phyloP scores from a whole-genome alignment of 768 basidiomycete genomes.

The Kwoniella dendrophila region DNA sequence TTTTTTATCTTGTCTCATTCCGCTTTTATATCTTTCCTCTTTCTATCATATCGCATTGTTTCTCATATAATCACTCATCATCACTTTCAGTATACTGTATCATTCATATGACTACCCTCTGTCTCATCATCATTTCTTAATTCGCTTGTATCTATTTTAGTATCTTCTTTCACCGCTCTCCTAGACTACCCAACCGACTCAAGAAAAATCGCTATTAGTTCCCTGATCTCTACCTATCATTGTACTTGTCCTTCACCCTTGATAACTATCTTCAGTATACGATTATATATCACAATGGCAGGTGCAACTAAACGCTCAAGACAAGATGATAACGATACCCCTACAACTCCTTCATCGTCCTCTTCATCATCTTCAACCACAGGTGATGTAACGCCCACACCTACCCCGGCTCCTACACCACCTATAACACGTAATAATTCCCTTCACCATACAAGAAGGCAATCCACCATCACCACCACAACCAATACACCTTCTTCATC shows the following conservation, averaged over 20 bases:
- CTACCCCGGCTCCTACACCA: conserved; percentile 11
- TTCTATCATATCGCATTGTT: too few species aligned
- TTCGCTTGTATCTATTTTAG: too few species aligned
- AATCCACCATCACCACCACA: conserved; percentile 8
- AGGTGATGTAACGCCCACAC: conserved; percentile 3
- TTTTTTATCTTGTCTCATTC: too few species aligned
- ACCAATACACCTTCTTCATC: conserved; percentile 7
- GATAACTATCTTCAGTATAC: neutral
- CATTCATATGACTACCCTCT: too few species aligned
- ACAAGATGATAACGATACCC: conserved; percentile 15
- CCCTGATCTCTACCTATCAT: conserved; percentile 2
- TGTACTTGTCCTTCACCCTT: neutral
- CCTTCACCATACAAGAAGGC: neutral
- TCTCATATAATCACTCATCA: too few species aligned
- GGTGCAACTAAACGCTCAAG: conserved; percentile 28
- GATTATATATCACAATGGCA: conserved; percentile 17
- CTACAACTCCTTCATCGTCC: conserved; percentile 5
- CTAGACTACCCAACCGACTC: too few species aligned
- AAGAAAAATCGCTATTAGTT: too few species aligned
- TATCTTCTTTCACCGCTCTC: too few species aligned
- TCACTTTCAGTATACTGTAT: too few species aligned
- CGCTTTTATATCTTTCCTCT: too few species aligned
- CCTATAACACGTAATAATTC: conserved; percentile 9
- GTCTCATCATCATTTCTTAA: too few species aligned
- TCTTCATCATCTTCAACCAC: neutral